Evolutionary conservation across 495 filamentous ascomycete species (phyloP).

Genomic region (Pseudomonodictys pantanalensis): DNA sequence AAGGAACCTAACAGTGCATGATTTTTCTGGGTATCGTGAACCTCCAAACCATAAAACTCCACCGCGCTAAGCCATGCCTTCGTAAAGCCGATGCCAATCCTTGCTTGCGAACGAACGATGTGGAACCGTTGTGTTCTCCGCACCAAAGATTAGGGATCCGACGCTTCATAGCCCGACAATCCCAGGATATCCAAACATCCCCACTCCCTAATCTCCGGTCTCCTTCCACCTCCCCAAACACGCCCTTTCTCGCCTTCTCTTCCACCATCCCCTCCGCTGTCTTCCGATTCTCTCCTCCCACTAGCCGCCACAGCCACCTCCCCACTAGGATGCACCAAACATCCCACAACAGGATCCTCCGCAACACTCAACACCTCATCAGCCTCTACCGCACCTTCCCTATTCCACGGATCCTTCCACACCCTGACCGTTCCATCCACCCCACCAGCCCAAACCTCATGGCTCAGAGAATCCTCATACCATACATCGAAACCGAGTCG

Average conservation of each 20-base stretch:
- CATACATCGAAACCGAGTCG: constrained; percentile 69
- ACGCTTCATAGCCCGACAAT: not conserved
- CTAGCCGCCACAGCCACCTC: not conserved
- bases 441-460: constrained; percentile 83
- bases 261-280: not conserved
- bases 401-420: constrained; percentile 57
- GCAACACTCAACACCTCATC: constrained; percentile 34
- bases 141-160: not conserved
- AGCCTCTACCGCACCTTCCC: constrained; percentile 46
- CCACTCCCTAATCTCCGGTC: not conserved
- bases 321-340: not conserved
- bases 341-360: constrained; percentile 6
- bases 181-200: not conserved
- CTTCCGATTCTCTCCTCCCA: not conserved
- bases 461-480: constrained; percentile 49
- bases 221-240: not conserved
- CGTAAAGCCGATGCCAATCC: too few species aligned
- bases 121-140: too few species aligned
- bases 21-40: too few species aligned
- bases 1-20: too few species aligned
- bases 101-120: too few species aligned
- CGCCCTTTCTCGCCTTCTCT: not conserved
- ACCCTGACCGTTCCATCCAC: constrained; percentile 72
- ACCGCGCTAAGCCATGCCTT: too few species aligned
- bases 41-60: too few species aligned